Evolutionary conservation across 2,329 filamentous ascomycete species (phyloP), one percentile per base, ranked within the genome.

Genomic region (Sporothrix brunneoviolacea): DNA sequence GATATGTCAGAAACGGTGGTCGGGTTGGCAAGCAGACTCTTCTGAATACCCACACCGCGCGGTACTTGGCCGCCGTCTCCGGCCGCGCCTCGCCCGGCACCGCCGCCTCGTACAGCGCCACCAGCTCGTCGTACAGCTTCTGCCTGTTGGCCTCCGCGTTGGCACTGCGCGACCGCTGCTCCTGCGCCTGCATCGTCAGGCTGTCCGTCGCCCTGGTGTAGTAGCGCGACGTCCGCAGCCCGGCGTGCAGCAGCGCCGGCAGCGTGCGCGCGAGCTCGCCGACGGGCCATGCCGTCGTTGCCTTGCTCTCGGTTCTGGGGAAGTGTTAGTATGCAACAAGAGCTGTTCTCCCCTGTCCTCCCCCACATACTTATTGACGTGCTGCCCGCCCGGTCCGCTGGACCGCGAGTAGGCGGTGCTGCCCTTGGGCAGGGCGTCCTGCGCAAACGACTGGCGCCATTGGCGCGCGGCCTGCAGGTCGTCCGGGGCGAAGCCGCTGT

Each of bases 361-460:
- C n/a, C n/a, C n/a, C n/a, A n/a, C 16, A 7, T 59, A 82, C 79
- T 82, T 82, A 60, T 82, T 82, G 28, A 82, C 78, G 59, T 82
- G 77, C 57, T 82, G 79, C 2, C 79, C 79, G 12, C 79, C 79
- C 3, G 79, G 78, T 0, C 79, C 79, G 57, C 77, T 80, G 3
- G 79, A 81, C n/a, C 79, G 70, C 3, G 79, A 71, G 60, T 71
- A 82, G 10, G 66, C 72, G 5, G 75, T 81, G 39, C 63, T 72
- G 8, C 77, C 79, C 48, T 64, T 69, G 13, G 79, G 79, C 2
- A 82, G 59, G 19, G 60, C 65, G 35, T 61, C 64, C 28, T 65
- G 55, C 8, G 66, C 64, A 53, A 80, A 77, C 0, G 67, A 65
- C 41, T 67, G 58, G 42, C 68, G 69, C 79, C 79, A 82, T 54